These are phyloP conservation scores for Lichina pygmaea DNA, from an alignment of 495 filamentous ascomycete species.

Conservation along the genomic window DNA sequence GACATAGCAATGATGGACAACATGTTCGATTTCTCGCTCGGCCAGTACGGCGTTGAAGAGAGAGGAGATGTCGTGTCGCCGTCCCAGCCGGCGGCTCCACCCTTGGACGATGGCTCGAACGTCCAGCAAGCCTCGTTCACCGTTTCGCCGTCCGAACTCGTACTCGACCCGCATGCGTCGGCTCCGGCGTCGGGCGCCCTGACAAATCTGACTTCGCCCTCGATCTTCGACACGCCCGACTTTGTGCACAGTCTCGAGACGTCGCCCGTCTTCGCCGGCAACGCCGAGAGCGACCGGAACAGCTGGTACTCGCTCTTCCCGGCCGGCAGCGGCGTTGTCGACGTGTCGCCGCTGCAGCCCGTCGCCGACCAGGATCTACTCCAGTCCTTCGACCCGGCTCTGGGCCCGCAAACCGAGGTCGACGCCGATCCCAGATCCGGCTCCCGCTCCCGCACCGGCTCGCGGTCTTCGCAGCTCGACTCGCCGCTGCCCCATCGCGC, in stretches of 20 bases:
- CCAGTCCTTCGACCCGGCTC: background rate
- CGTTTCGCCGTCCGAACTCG: slow-evolving; percentile 4
- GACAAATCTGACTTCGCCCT: slow-evolving; percentile 4
- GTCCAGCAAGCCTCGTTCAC: slow-evolving; percentile 1
- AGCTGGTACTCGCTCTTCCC: slow-evolving; percentile 3
- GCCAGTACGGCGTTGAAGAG: slow-evolving; percentile 9
- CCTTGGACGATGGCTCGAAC: slow-evolving; percentile 8
- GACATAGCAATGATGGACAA: background rate
- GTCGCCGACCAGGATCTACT: background rate
- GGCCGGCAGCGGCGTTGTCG: background rate
- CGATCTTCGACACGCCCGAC: slow-evolving; percentile 4
- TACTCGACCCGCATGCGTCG: slow-evolving; percentile 1
- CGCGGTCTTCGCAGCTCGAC: slow-evolving; percentile 1
- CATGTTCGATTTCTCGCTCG: slow-evolving; percentile 6
- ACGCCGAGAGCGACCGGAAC: background rate
- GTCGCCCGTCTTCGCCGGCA: slow-evolving; percentile 3
- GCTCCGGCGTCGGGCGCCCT: slow-evolving; percentile 2
- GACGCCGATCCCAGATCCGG: background rate
- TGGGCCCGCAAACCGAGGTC: background rate
- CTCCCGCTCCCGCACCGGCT: background rate
- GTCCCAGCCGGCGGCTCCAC: slow-evolving; percentile 7
- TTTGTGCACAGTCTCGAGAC: slow-evolving; percentile 3
- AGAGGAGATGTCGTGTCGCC: slow-evolving; percentile 3
- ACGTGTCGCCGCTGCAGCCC: slow-evolving; percentile 1
- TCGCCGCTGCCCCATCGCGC: background rate